A percentile compares a stretch with the other conserved stretches of the same genome.
phyloP scores from a whole-genome alignment of 331 rosid species.

The Cydonia oblonga region DNA sequence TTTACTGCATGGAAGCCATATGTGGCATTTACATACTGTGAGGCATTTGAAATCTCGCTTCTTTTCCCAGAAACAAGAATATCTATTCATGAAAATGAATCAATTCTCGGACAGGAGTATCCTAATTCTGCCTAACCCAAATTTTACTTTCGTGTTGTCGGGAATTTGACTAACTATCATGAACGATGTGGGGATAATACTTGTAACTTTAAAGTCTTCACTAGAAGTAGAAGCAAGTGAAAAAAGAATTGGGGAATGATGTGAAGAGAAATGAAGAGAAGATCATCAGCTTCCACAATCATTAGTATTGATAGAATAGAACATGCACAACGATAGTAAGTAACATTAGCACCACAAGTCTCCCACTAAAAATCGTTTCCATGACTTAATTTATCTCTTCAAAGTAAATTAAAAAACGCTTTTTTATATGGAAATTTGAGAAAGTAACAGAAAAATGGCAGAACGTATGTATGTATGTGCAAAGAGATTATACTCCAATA shows the following conservation, averaged over 20 bases:
- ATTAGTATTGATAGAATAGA: not conserved
- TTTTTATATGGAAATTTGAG: not conserved
- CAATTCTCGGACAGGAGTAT: not conserved
- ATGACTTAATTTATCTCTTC: not conserved
- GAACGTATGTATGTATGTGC: too few species aligned
- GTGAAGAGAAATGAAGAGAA: not conserved
- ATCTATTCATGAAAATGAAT: not conserved
- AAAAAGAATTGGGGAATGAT: not conserved
- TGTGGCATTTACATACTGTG: not conserved
- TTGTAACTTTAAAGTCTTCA: not conserved
- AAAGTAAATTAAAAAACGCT: not conserved
- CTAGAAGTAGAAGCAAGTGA: not conserved
- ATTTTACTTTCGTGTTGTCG: not conserved
- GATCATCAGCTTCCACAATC: not conserved
- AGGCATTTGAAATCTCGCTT: not conserved
- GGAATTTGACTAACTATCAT: not conserved
- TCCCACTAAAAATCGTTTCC: not conserved
- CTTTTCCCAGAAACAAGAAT: not conserved
- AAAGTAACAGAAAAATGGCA: too few species aligned
- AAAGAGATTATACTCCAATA: too few species aligned
- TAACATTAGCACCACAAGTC: not conserved
- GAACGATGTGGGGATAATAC: not conserved
- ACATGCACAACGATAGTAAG: not conserved
- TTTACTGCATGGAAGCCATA: not conserved
- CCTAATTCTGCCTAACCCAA: not conserved